Base-by-base conservation (phyloP, 2,329 filamentous ascomycete species). In the Malbranchea cinnamomea region DNA sequence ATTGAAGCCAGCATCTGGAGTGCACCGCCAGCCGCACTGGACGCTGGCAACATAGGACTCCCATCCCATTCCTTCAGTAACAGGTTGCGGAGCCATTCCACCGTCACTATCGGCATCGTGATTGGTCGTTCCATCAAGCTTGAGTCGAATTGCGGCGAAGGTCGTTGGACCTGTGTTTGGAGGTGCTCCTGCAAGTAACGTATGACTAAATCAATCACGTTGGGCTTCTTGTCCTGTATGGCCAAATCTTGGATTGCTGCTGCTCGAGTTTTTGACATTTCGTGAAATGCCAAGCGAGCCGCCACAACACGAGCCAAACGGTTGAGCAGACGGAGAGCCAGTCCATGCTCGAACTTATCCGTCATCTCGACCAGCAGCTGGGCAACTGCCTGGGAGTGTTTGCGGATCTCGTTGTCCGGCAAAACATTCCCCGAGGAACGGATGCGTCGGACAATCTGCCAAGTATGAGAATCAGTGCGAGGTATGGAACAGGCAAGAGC, bases 41-140 rank as follows among this genome's bases (percentile, higher is more conserved):
- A 75, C 32, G 69, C 73, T 2, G 71, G 62, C 30, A 92, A 67
- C 24, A 75, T 68, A 1, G 79, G 68, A 32, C 70, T 70, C 0
- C 82, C 80, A 45, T 87, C 69, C 85, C 85, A 94, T 37, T 81
- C 73, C 32, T 74, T 71, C 25, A 91, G 56, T 45, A 93, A 68
- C 1, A 89, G 66, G 0, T 76, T 74, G 35, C 78, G 49, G 18
- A 62, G 44, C 56, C 56, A 61, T 35, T 61, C 57, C 12, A 58
- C 43, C 16, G 58, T 50, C 9, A 60, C 37, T 9, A 50, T 47
- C 6, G 50, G 39, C 4, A 48, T 39, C 18, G 42, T 46, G 10
- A 46, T 41, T 5, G 38, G 36, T n/a, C 40, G 41, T 14, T 38
- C 34, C 8, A n/a, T n/a, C n/a, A n/a, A n/a, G n/a, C n/a, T n/a